phyloP scores from a whole-genome alignment of 176 grass and related monocot genomes.

The Lolium perenne region DNA sequence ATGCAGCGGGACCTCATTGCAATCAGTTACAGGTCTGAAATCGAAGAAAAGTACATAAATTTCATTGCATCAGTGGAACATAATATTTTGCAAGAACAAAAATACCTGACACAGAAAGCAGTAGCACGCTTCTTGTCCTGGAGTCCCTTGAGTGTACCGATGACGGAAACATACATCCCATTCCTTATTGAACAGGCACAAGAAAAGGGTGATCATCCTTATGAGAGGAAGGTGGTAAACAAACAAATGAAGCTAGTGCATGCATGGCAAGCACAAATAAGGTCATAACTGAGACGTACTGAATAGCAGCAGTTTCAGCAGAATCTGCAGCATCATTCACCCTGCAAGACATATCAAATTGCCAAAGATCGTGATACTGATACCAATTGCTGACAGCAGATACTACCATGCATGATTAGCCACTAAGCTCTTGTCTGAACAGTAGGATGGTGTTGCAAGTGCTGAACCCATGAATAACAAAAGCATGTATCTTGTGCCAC shows the following conservation, averaged over 20 bases:
- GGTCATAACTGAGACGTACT: conserved; percentile 51
- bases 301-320: conserved; percentile 74
- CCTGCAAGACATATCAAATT: conserved; percentile 52
- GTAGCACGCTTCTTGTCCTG: conserved; percentile 78
- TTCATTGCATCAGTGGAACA: conserved; percentile 14
- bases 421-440: not conserved
- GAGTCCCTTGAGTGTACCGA: conserved; percentile 84
- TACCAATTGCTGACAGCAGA: not conserved
- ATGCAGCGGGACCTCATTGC: conserved; percentile 78
- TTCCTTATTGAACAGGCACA: conserved; percentile 63
- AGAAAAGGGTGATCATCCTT: not conserved
- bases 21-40: conserved; percentile 79
- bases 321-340: conserved; percentile 84
- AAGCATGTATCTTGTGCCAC: no score
- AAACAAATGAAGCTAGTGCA: not conserved
- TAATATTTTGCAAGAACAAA: not conserved
- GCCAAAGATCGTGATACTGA: conserved; percentile 28
- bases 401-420: not conserved
- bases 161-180: conserved; percentile 83
- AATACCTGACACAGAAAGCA: conserved; percentile 77
- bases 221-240: not conserved
- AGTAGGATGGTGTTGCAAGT: not conserved
- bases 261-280: conserved; percentile 21
- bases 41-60: not conserved
- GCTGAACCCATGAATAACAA: not conserved